A percentile compares a stretch with the other conserved stretches of the same genome.
phyloP scores from a whole-genome alignment of 495 filamentous ascomycete genomes.

The Neurospora sp. region DNA sequence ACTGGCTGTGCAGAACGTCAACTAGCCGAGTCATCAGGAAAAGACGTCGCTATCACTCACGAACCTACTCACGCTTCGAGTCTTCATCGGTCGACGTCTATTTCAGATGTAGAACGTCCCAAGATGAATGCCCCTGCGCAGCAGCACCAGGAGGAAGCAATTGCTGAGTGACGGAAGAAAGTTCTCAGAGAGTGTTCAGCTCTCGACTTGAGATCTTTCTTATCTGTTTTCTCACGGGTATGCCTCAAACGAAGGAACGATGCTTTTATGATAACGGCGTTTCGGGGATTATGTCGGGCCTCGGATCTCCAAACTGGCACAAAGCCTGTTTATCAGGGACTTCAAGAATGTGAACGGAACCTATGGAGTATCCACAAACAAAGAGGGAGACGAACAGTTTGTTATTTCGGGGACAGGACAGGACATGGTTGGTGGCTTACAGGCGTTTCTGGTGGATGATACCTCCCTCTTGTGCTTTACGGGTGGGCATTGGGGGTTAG shows the following conservation, averaged over 20 bases:
- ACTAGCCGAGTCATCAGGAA: neutral
- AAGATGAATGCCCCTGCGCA: neutral
- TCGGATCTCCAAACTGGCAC: neutral
- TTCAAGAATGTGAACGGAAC: neutral
- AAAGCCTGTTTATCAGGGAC: neutral
- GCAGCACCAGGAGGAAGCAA: neutral
- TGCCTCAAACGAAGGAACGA: neutral
- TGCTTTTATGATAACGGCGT: neutral
- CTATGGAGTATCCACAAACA: neutral
- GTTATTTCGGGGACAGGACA: neutral
- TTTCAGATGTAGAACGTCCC: neutral
- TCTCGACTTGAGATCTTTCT: neutral
- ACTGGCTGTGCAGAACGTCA: neutral
- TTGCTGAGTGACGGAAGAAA: neutral
- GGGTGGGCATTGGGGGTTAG: neutral
- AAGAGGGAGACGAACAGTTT: neutral
- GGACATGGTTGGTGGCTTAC: neutral
- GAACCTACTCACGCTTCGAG: constrained; percentile 2
- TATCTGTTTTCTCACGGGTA: neutral
- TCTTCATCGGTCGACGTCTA: constrained; percentile 1
- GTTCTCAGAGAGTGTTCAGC: neutral
- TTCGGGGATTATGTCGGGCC: neutral
- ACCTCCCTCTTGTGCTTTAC: neutral
- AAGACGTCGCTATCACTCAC: neutral
- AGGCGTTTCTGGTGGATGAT: neutral